phyloP scores from a whole-genome alignment of 1,284 basidiomycete species.

The Entoloma clypeatum region DNA sequence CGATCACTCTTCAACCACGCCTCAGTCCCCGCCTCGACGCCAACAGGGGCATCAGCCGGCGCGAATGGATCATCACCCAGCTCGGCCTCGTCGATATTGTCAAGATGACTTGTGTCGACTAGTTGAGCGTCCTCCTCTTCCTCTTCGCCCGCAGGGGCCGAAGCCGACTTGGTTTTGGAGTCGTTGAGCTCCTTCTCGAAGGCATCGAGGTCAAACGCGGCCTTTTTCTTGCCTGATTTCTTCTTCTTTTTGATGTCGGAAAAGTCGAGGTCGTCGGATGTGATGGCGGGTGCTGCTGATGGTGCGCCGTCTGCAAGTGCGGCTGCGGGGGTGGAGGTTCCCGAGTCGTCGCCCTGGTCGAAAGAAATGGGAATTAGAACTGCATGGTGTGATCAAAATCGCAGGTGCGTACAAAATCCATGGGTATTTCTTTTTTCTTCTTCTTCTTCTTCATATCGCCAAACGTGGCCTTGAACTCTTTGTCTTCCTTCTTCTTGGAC shows the following conservation, averaged over 20 bases:
- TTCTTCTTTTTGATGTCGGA: slow-evolving; percentile 86
- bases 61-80: slow-evolving; percentile 86
- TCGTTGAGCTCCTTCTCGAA: slow-evolving; percentile 87
- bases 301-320: slow-evolving; percentile 34
- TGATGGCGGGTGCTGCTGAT: slow-evolving; percentile 35
- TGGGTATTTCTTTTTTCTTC: slow-evolving; percentile 85
- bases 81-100: slow-evolving; percentile 72
- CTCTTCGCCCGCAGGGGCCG: slow-evolving; percentile 51
- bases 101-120: slow-evolving; percentile 59
- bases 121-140: slow-evolving; percentile 63
- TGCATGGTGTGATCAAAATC: neutral
- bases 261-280: slow-evolving; percentile 71
- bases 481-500: slow-evolving; percentile 54
- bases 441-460: slow-evolving; percentile 91
- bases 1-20: slow-evolving; percentile 91
- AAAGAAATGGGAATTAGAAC: slow-evolving; percentile 5
- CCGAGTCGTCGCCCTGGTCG: slow-evolving; percentile 56
- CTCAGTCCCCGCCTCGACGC: slow-evolving; percentile 67
- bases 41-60: slow-evolving; percentile 50
- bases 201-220: slow-evolving; percentile 71
- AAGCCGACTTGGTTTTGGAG: slow-evolving; percentile 59
- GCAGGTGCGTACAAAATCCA: slow-evolving; percentile 64
- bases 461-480: slow-evolving; percentile 81
- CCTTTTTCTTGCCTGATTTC: slow-evolving; percentile 76
- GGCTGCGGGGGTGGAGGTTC: slow-evolving; percentile 53